Evolutionary conservation across 2,329 filamentous ascomycete species (phyloP).

Genomic region (Thermoascus crustaceus): DNA sequence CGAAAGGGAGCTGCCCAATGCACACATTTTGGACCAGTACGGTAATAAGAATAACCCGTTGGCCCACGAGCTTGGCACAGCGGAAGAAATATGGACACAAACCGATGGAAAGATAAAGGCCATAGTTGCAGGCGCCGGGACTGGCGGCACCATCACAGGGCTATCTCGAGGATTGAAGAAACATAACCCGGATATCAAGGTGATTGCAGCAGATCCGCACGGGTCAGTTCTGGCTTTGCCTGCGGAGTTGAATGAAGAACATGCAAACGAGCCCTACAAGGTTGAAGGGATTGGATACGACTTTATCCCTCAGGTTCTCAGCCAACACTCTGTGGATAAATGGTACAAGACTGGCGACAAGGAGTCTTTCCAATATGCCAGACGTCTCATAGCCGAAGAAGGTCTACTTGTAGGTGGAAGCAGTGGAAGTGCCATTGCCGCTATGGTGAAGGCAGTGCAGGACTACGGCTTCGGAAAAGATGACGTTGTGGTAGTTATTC

Average conservation of each 20-base stretch:
- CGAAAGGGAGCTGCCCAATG: slow-evolving; percentile 92
- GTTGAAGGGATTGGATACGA: slow-evolving; percentile 99
- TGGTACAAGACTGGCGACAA: slow-evolving; percentile 98
- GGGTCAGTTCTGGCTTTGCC: slow-evolving; percentile 87
- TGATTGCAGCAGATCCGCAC: slow-evolving; percentile 85
- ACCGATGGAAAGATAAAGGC: slow-evolving; percentile 74
- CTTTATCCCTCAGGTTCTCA: slow-evolving; percentile 90
- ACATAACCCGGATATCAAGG: slow-evolving; percentile 75
- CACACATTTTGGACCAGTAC: slow-evolving; percentile 96
- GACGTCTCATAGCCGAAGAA: slow-evolving; percentile 86
- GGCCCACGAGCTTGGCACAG: slow-evolving; percentile 89
- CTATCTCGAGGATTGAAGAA: slow-evolving; percentile 77
- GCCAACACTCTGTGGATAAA: slow-evolving; percentile 70
- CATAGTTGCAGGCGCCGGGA: slow-evolving; percentile 85
- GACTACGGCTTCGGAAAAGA: slow-evolving; percentile 71
- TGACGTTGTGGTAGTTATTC: slow-evolving; percentile 80
- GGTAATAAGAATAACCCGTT: slow-evolving; percentile 83
- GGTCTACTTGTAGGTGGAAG: slow-evolving; percentile 88
- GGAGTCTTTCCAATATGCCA: slow-evolving; percentile 84
- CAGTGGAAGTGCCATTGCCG: slow-evolving; percentile 84
- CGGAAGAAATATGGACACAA: slow-evolving; percentile 93
- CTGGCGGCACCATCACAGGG: slow-evolving; percentile 90
- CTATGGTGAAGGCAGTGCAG: slow-evolving; percentile 65
- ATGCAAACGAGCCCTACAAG: slow-evolving; percentile 81
- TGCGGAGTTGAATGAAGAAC: slow-evolving; percentile 66